Evolutionary conservation across 164 flowering plant species (phyloP).

Genomic region (Chloranthus sessilifolius): DNA sequence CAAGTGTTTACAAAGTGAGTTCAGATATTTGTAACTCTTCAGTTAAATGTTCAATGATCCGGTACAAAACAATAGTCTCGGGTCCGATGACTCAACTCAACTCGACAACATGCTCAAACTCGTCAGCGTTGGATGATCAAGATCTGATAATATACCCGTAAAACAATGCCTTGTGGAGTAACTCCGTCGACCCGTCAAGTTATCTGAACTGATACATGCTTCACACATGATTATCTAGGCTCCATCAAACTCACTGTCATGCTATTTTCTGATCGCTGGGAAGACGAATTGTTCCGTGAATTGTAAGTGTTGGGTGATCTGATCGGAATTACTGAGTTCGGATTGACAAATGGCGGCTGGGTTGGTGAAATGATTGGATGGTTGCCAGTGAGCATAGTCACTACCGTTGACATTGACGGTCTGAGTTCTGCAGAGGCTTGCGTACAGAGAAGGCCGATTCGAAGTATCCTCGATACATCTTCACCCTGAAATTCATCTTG

Average conservation of each 20-base stretch:
- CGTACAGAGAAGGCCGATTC: constrained; percentile 64
- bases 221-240: constrained; percentile 56
- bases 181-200: too few relatives aligned
- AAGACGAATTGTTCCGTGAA: constrained; percentile 28
- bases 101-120: too few relatives aligned
- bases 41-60: too few relatives aligned
- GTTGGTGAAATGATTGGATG: constrained; percentile 45
- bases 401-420: constrained; percentile 70
- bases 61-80: too few relatives aligned
- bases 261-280: constrained; percentile 46
- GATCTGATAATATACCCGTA: too few relatives aligned
- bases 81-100: too few relatives aligned
- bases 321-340: constrained; percentile 11
- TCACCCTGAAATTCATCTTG: constrained; percentile 37
- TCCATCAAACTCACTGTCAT: constrained; percentile 39
- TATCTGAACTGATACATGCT: too few relatives aligned
- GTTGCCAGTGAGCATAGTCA: constrained; percentile 45
- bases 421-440: constrained; percentile 73
- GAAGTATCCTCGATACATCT: constrained; percentile 47
- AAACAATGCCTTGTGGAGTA: too few relatives aligned
- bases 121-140: too few relatives aligned
- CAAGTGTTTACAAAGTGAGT: too few relatives aligned
- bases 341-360: constrained; percentile 45
- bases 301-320: constrained; percentile 1
- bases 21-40: too few relatives aligned